These are phyloP conservation scores for Boeremia exigua DNA, from an alignment of 2,329 filamentous ascomycete species.

Conservation along the genomic window DNA sequence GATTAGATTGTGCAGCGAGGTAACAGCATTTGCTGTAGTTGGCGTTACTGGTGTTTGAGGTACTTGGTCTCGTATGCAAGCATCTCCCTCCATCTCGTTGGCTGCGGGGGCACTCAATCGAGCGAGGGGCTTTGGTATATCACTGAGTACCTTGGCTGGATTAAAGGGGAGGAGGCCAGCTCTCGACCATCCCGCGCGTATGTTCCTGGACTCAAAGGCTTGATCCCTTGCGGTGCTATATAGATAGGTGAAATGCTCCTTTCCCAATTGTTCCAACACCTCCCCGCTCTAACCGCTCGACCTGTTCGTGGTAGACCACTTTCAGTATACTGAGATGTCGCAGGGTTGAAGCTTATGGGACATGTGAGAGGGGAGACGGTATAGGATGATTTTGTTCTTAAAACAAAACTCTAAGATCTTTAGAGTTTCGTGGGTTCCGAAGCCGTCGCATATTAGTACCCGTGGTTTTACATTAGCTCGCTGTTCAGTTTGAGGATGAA, in stretches of 20 bases:
- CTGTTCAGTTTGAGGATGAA: constrained; percentile 44
- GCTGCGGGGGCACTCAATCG: constrained; percentile 20
- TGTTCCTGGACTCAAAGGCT: constrained; percentile 33
- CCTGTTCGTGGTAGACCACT: background rate
- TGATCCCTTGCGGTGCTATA: constrained; percentile 25
- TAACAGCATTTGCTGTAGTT: constrained; percentile 26
- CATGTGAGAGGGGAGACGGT: background rate
- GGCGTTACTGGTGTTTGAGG: constrained; percentile 38
- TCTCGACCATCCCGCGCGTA: constrained; percentile 27
- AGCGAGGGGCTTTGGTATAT: constrained; percentile 30
- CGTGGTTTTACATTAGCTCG: constrained; percentile 38
- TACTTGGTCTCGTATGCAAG: too few relatives aligned
- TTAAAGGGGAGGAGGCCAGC: constrained; percentile 36
- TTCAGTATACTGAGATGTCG: constrained; percentile 17
- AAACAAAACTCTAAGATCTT: background rate
- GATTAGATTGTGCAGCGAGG: constrained; percentile 26
- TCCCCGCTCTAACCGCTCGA: background rate
- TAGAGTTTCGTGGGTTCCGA: constrained; percentile 39
- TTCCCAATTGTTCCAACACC: background rate
- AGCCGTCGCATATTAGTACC: constrained; percentile 45
- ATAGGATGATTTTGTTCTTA: background rate
- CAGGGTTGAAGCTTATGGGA: background rate
- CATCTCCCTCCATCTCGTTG: too few relatives aligned
- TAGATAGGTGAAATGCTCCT: constrained; percentile 23
- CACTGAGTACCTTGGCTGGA: constrained; percentile 28